Evolutionary conservation across 2,329 filamentous ascomycete genomes (phyloP).

Genomic region (Torrubiella hemipterigena): DNA sequence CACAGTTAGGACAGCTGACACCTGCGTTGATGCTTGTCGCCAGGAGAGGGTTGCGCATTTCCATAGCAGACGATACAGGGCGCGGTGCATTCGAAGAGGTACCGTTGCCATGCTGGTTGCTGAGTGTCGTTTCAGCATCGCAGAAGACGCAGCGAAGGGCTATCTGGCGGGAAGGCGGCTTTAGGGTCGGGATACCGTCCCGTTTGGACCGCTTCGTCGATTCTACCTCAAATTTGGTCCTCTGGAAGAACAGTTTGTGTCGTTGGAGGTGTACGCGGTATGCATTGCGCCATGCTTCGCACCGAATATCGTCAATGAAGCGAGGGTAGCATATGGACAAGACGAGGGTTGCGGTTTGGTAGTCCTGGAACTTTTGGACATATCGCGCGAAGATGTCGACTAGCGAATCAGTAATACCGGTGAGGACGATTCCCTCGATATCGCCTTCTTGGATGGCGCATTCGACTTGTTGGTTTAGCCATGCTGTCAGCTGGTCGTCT

Average conservation of each 20-base stretch:
- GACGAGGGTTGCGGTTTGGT: constrained; percentile 67
- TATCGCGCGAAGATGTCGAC: constrained; percentile 69
- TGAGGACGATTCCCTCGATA: constrained; percentile 66
- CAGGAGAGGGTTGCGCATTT: constrained; percentile 42
- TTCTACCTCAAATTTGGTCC: constrained; percentile 67
- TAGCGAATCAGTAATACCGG: constrained; percentile 60
- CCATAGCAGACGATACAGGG: constrained; percentile 15
- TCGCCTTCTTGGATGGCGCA: constrained; percentile 54
- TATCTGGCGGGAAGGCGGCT: constrained; percentile 55
- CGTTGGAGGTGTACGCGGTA: constrained; percentile 63
- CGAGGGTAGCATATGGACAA: constrained; percentile 62
- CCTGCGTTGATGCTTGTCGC: constrained; percentile 46
- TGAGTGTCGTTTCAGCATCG: constrained; percentile 45
- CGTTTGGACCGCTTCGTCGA: constrained; percentile 59
- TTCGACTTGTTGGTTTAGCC: constrained; percentile 54
- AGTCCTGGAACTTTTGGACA: constrained; percentile 62
- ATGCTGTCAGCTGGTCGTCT: constrained; percentile 50
- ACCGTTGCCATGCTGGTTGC: constrained; percentile 19
- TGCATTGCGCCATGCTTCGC: constrained; percentile 58
- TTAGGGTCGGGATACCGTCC: constrained; percentile 49
- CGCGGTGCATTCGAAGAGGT: constrained; percentile 6
- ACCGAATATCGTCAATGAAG: constrained; percentile 68
- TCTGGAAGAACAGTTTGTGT: constrained; percentile 62
- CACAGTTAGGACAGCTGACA: constrained; percentile 55
- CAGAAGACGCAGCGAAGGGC: constrained; percentile 70